phyloP scores from a whole-genome alignment of 2,329 filamentous ascomycete genomes.

The Colletotrichum costaricense region DNA sequence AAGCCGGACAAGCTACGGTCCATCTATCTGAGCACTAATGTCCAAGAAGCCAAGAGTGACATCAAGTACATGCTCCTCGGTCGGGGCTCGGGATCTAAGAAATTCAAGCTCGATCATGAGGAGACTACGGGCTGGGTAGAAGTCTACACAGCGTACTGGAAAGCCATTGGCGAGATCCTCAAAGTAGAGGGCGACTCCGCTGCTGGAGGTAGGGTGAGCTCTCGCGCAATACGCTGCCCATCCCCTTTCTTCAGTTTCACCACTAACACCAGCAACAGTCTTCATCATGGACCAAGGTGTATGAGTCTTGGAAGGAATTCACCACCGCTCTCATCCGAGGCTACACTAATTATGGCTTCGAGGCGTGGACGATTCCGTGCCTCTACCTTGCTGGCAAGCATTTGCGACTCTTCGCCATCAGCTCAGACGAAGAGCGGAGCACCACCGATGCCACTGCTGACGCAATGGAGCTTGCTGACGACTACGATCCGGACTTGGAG shows the following conservation, averaged over 20 bases:
- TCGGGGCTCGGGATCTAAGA: constrained; percentile 54
- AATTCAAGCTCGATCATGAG: constrained; percentile 67
- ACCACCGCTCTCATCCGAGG: constrained; percentile 81
- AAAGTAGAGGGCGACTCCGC: constrained; percentile 66
- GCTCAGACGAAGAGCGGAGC: constrained; percentile 79
- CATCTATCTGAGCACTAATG: constrained; percentile 79
- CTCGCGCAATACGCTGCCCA: not conserved
- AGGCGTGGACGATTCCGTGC: constrained; percentile 92
- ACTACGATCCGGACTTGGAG: constrained; percentile 80
- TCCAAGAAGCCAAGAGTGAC: constrained; percentile 73
- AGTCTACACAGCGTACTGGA: constrained; percentile 87
- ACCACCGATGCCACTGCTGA: constrained; percentile 49
- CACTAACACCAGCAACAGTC: constrained; percentile 20
- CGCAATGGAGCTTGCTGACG: constrained; percentile 70
- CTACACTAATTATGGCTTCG: constrained; percentile 80
- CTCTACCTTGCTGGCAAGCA: constrained; percentile 90
- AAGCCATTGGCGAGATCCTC: constrained; percentile 79
- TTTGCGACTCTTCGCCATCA: constrained; percentile 88
- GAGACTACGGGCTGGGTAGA: constrained; percentile 88
- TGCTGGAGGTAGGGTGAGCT: constrained; percentile 44
- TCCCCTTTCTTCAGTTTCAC: too few relatives aligned
- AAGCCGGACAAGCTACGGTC: constrained; percentile 74
- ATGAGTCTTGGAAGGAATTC: constrained; percentile 89
- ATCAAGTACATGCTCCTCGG: constrained; percentile 78
- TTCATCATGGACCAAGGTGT: constrained; percentile 83